Base-by-base conservation (phyloP, 225 moss, liverwort and hornwort species). In the Lunularia cruciata region DNA sequence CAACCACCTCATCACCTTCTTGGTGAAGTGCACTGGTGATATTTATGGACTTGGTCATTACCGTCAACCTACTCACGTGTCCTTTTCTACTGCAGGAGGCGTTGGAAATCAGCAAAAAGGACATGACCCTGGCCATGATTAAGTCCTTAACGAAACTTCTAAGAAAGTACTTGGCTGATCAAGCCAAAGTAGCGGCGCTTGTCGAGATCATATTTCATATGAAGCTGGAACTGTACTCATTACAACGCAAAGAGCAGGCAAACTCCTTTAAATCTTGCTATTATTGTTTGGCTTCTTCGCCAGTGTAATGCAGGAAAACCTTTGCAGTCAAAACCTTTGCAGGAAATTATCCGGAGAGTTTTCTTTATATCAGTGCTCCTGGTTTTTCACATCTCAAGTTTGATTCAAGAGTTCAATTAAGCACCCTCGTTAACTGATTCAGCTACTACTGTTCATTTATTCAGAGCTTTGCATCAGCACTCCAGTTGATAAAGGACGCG, bases 201-300 rank as follows among this genome's bases (percentile, higher is more conserved):
- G 88, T 91, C 49, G 91, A 93, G 68, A 88, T 98, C 54, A 85
- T 89, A 72, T 82, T 85, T 77, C 89, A 91, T 61, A 93, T 98
- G 93, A 86, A 91, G 63, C 85, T 91, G 72, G 85, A 89, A 58
- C 59, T 91, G 25, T 98, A 90, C 71, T 93, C 91, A 52, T 68
- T 98, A 73, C 86, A 91, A 66, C 90, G 96, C 54, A 90, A 85
- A 81, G 96, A 98, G 70, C 90, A 90, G 95, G 95, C 73, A 76
- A 55, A 51, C 23, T 25, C 37, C 57, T 53, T 19, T n/a, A n/a
- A n/a, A n/a, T n/a, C n/a, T n/a, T n/a, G n/a, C n/a, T n/a, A n/a
- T n/a, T n/a, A n/a, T n/a, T n/a, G n/a, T n/a, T 23, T 25, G 31
- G 12, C 57, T 27, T 14, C 22, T 1, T 0, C 31, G 23, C 20